Evolutionary conservation across 2,329 filamentous ascomycete species (phyloP).

Genomic region (Thermochaetoides dissita): DNA sequence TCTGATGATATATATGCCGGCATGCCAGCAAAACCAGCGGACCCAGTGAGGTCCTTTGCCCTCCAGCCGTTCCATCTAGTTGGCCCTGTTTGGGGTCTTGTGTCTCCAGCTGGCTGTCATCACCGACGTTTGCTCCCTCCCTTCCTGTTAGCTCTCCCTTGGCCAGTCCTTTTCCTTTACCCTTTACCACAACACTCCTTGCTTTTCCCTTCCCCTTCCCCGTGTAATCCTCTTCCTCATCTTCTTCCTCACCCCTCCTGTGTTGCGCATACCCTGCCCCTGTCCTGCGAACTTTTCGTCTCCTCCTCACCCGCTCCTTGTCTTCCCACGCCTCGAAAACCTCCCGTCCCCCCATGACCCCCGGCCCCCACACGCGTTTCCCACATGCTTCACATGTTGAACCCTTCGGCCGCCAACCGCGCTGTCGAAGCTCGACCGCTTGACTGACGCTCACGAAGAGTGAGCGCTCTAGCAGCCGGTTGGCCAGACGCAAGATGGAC

Average conservation of each 20-base stretch:
- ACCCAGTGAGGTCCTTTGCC: conserved; percentile 38
- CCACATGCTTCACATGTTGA: conserved; percentile 82
- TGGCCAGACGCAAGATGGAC: conserved; percentile 72
- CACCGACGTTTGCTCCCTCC: conserved; percentile 22
- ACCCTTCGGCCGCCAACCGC: conserved; percentile 77
- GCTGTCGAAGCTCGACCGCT: conserved; percentile 59
- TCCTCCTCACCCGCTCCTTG: conserved; percentile 23
- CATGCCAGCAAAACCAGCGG: conserved; percentile 55
- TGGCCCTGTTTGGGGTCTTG: conserved; percentile 23
- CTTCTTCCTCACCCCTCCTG: conserved; percentile 10
- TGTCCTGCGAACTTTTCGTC: conserved; percentile 25
- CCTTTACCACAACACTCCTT: conserved; percentile 21
- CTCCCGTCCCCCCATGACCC: conserved; percentile 52
- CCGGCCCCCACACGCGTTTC: conserved; percentile 75
- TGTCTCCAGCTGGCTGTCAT: conserved; percentile 20
- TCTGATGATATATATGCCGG: conserved; percentile 56
- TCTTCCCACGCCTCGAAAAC: conserved; percentile 74
- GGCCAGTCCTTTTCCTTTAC: conserved; percentile 25
- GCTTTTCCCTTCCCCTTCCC: conserved; percentile 42
- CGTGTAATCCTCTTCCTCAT: conserved; percentile 10
- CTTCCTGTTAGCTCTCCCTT: conserved; percentile 27
- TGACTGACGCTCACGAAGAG: conserved; percentile 72
- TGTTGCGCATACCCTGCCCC: conserved; percentile 19
- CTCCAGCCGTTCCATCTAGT: conserved; percentile 23
- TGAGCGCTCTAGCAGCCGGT: conserved; percentile 74